These are phyloP conservation scores for Selaginella tamariscina DNA, from an alignment of 75 land plant species.

Conservation along the genomic window DNA sequence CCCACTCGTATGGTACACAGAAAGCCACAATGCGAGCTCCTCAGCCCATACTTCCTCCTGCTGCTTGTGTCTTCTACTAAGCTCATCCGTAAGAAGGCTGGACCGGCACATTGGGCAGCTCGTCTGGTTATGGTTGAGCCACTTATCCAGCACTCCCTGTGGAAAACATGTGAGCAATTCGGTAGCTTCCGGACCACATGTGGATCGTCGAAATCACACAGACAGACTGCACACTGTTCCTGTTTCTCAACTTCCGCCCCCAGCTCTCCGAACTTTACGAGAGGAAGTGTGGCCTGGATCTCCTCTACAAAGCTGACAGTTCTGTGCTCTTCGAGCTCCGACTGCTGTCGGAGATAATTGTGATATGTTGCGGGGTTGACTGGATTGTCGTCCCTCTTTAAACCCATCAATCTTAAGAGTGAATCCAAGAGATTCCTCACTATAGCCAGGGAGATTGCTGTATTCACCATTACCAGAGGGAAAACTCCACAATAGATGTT, in stretches of 20 bases:
- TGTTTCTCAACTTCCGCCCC: constrained; percentile 1
- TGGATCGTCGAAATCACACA: constrained; percentile 42
- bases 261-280: constrained; percentile 18
- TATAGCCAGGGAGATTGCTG: constrained; percentile 44
- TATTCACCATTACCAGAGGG: constrained; percentile 41
- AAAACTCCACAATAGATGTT: constrained; percentile 51
- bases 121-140: constrained; percentile 51
- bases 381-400: constrained; percentile 14
- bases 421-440: constrained; percentile 35
- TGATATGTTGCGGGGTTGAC: no score
- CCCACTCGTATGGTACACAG: constrained; percentile 19
- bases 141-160: constrained; percentile 38
- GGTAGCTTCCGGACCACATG: constrained; percentile 37
- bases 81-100: constrained; percentile 25
- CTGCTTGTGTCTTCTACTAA: constrained; percentile 13
- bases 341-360: constrained; percentile 1
- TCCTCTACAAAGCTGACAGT: constrained; percentile 24
- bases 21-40: constrained; percentile 59
- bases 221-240: constrained; percentile 58
- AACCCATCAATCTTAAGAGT: constrained; percentile 30
- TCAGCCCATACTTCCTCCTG: constrained; percentile 32
- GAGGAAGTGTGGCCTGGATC: constrained; percentile 26
- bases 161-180: constrained; percentile 42
- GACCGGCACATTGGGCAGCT: constrained; percentile 55
- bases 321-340: not conserved